These are phyloP conservation scores for Debaryomycetaceae sp. DNA, from an alignment of 1,139 yeast genomes.

Conservation along the genomic window DNA sequence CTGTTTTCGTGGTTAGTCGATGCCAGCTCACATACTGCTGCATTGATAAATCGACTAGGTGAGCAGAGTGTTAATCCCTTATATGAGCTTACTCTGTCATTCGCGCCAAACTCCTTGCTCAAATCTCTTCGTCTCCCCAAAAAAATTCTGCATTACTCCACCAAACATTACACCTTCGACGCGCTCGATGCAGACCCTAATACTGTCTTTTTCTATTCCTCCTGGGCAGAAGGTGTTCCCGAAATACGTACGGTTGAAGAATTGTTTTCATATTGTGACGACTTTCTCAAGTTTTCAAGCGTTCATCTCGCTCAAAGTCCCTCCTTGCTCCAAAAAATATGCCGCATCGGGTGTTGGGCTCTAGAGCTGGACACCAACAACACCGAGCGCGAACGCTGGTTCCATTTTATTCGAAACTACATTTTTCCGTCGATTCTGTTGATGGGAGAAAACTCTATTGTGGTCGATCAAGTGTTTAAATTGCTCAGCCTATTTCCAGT, in stretches of 20 bases:
- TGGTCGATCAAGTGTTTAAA: constrained; percentile 49
- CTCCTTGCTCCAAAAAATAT: constrained; percentile 43
- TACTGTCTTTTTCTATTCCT: constrained; percentile 38
- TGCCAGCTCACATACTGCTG: constrained; percentile 41
- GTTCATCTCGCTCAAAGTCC: constrained; percentile 43
- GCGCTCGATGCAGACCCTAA: constrained; percentile 22
- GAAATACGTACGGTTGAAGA: constrained; percentile 27
- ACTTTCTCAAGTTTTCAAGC: constrained; percentile 45
- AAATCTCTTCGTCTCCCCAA: constrained; percentile 5
- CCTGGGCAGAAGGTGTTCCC: constrained; percentile 39
- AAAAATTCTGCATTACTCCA: neutral
- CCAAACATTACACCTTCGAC: constrained; percentile 6
- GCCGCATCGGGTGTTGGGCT: constrained; percentile 44
- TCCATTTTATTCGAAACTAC: constrained; percentile 51
- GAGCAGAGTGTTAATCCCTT: constrained; percentile 43
- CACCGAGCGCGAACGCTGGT: constrained; percentile 34
- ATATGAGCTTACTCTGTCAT: constrained; percentile 15
- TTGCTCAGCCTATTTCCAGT: constrained; percentile 45
- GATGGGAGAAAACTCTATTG: constrained; percentile 49
- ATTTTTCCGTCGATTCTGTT: constrained; percentile 61
- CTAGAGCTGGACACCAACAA: constrained; percentile 11
- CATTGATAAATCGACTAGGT: constrained; percentile 40
- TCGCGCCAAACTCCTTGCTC: too few species aligned
- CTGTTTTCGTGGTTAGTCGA: constrained; percentile 55
- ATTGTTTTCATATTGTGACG: constrained; percentile 35